A percentile compares a stretch with the other conserved stretches of the same genome.
phyloP scores from a whole-genome alignment of 2,329 filamentous ascomycete species.

The Calonectria pseudoreteaudii region DNA sequence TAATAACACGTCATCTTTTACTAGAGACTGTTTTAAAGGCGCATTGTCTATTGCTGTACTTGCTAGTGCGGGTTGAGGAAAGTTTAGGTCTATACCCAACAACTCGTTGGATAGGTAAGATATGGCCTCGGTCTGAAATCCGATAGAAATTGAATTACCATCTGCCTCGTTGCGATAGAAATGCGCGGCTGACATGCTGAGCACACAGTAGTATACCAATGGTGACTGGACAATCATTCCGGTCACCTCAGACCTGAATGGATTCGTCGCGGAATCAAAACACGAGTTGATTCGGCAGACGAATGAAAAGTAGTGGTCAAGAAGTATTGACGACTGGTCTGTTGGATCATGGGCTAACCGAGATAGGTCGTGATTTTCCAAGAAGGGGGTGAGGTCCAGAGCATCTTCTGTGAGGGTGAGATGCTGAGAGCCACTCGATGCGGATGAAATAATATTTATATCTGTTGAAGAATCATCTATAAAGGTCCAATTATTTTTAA shows the following conservation, averaged over 20 bases:
- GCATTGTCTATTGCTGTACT: not conserved
- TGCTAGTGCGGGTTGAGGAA: not conserved
- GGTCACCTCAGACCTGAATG: slow-evolving; percentile 28
- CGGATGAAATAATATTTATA: not conserved
- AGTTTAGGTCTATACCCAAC: not conserved
- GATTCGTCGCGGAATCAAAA: slow-evolving; percentile 29
- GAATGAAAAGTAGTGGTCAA: slow-evolving; percentile 28
- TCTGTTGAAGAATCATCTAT: not conserved
- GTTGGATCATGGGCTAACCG: not conserved
- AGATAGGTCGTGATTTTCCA: not conserved
- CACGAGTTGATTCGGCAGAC: slow-evolving; percentile 26
- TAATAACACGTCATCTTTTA: slow-evolving; percentile 27
- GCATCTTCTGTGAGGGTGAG: not conserved
- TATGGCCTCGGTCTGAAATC: slow-evolving; percentile 31
- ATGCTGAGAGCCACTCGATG: not conserved
- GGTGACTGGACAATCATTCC: slow-evolving; percentile 23
- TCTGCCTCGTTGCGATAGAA: slow-evolving; percentile 13
- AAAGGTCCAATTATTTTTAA: not conserved
- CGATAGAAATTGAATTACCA: not conserved
- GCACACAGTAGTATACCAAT: slow-evolving; percentile 19
- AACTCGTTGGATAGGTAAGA: slow-evolving; percentile 19
- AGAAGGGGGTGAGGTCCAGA: not conserved
- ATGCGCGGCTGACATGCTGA: slow-evolving; percentile 35
- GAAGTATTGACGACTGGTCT: slow-evolving; percentile 13
- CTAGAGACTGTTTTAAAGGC: not conserved